A percentile compares a stretch with the other conserved stretches of the same genome.
Conservation (phyloP, 2,329 filamentous ascomycete species). For the Macrophomina pseudophaseolina region DNA sequence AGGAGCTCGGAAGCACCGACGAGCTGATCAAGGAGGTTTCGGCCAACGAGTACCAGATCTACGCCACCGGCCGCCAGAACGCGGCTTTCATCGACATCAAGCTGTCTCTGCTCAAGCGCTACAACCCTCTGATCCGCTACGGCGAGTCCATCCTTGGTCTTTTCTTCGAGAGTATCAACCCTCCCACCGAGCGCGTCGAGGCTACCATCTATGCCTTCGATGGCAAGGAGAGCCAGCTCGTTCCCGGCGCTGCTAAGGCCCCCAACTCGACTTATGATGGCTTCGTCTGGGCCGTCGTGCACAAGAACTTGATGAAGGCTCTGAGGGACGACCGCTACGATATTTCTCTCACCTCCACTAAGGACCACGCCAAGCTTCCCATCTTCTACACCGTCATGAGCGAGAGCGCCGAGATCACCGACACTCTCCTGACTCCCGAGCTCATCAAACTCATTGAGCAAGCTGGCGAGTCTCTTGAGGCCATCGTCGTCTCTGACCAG, state of each 20-base stretch:
- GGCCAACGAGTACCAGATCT: conserved; percentile 82
- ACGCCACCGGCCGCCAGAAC: conserved; percentile 91
- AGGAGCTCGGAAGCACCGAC: conserved; percentile 52
- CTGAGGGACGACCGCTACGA: conserved; percentile 94
- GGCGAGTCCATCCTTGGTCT: conserved; percentile 73
- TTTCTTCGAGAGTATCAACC: conserved; percentile 76
- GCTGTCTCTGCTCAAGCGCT: conserved; percentile 80
- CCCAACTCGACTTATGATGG: conserved; percentile 74
- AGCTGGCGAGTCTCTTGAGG: conserved; percentile 78
- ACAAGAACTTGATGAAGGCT: conserved; percentile 91
- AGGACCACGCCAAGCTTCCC: conserved; percentile 89
- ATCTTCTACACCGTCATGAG: conserved; percentile 93
- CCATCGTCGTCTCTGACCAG: conserved; percentile 88
- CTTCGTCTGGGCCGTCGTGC: conserved; percentile 93
- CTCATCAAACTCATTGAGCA: conserved; percentile 78
- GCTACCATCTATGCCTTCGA: conserved; percentile 87
- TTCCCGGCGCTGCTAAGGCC: conserved; percentile 65
- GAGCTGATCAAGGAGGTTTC: conserved; percentile 82
- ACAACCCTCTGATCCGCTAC: conserved; percentile 75
- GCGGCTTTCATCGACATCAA: conserved; percentile 88
- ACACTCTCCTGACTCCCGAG: conserved; percentile 84
- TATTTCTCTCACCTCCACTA: conserved; percentile 87
- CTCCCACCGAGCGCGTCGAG: conserved; percentile 75
- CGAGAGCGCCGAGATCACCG: conserved; percentile 93
- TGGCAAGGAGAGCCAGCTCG: conserved; percentile 81